These are phyloP conservation scores for Termitomyces sp. DNA, from an alignment of 768 basidiomycete species.

Conservation along the genomic window DNA sequence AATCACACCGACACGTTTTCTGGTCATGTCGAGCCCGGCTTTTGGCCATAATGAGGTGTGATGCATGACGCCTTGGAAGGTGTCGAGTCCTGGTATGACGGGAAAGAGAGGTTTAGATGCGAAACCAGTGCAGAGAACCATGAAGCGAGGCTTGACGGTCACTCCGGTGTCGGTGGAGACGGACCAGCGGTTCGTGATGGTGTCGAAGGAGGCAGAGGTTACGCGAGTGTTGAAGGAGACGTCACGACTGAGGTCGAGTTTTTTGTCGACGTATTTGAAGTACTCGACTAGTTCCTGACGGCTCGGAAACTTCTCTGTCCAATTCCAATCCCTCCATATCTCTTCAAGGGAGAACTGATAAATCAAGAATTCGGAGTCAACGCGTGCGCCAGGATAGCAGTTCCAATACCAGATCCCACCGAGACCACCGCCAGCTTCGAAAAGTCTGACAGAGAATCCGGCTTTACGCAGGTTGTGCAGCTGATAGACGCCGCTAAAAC, in stretches of 20 bases:
- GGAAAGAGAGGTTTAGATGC: constrained; percentile 20
- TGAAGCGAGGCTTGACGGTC: constrained; percentile 15
- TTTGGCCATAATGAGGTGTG: constrained; percentile 21
- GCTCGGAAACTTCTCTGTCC: constrained; percentile 13
- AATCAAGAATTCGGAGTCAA: constrained; percentile 19
- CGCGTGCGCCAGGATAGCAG: constrained; percentile 22
- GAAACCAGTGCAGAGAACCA: constrained; percentile 19
- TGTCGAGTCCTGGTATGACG: constrained; percentile 13
- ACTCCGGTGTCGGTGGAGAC: constrained; percentile 15
- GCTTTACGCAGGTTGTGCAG: constrained; percentile 15
- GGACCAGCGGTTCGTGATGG: constrained; percentile 15
- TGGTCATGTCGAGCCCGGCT: constrained; percentile 12
- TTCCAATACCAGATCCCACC: constrained; percentile 24
- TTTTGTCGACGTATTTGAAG: constrained; percentile 17
- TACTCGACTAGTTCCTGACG: constrained; percentile 17
- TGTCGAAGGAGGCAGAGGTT: constrained; percentile 16
- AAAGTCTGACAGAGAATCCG: constrained; percentile 14
- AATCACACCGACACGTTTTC: constrained; percentile 14
- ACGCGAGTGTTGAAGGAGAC: constrained; percentile 19
- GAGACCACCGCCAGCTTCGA: constrained; percentile 16
- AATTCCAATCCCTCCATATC: constrained; percentile 22
- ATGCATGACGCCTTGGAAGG: constrained; percentile 18
- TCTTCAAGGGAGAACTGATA: constrained; percentile 20
- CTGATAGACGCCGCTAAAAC: constrained; percentile 18
- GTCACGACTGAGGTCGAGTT: constrained; percentile 19